Evolutionary conservation across 139 green algal species (phyloP).

Genomic region (Yamagishiella unicocca): DNA sequence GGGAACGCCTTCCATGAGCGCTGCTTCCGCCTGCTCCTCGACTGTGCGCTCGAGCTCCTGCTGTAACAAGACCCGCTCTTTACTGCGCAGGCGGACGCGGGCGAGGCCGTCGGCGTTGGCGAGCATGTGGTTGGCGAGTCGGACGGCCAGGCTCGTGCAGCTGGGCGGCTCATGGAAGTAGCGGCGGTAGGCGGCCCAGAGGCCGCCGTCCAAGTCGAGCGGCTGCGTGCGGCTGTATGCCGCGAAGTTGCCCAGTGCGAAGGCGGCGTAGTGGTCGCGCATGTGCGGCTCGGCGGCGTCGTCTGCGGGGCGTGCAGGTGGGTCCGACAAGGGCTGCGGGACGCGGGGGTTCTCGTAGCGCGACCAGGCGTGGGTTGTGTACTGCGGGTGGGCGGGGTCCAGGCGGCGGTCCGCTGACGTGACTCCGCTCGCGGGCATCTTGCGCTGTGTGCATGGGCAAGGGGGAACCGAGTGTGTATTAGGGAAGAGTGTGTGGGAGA

Average conservation of each 20-base stretch:
- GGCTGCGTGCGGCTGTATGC: neutral
- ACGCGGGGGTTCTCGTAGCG: neutral
- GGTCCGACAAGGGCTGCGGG: neutral
- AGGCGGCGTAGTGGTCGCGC: neutral
- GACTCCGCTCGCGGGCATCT: neutral
- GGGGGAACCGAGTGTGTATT: neutral
- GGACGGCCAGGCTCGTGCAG: no score
- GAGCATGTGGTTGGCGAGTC: neutral
- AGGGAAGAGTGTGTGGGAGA: neutral
- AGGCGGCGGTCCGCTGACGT: neutral
- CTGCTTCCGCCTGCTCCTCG: neutral
- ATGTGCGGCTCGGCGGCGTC: neutral
- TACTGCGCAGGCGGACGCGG: neutral
- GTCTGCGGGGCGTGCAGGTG: neutral
- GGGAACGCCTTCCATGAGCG: neutral
- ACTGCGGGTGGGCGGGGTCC: neutral
- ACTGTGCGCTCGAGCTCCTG: neutral
- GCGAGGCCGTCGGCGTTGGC: neutral
- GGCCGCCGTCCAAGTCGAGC: neutral
- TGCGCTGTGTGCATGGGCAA: no score
- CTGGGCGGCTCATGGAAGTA: neutral
- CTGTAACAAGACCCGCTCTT: neutral
- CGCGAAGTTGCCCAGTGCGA: slow-evolving; percentile 22
- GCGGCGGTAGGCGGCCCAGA: neutral
- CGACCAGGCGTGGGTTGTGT: neutral